Conservation (phyloP, 2,329 filamentous ascomycete species). For the Arthroderma uncinatum region DNA sequence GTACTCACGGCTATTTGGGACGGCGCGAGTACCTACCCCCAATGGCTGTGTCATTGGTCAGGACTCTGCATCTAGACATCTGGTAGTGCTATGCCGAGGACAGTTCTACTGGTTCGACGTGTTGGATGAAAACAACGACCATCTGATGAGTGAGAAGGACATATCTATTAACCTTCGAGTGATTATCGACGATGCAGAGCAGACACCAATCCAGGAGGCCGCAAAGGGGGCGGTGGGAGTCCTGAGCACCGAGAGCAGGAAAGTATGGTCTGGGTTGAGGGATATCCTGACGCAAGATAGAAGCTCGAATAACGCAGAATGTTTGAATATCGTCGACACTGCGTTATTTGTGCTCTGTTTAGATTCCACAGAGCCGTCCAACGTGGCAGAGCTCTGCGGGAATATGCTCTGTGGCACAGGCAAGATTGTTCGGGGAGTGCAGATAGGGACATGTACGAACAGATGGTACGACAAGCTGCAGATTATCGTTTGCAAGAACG, state of each 20-base stretch:
- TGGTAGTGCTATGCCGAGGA: constrained; percentile 85
- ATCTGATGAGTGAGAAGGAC: constrained; percentile 96
- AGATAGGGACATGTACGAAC: constrained; percentile 95
- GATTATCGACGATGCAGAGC: constrained; percentile 78
- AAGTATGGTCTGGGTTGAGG: constrained; percentile 84
- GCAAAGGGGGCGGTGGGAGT: constrained; percentile 93
- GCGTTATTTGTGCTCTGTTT: constrained; percentile 86
- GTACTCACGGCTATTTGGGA: constrained; percentile 89
- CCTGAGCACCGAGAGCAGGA: constrained; percentile 89
- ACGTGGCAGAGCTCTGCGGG: constrained; percentile 74
- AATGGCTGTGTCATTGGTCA: constrained; percentile 94
- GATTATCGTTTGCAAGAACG: constrained; percentile 98
- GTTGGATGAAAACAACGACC: constrained; percentile 81
- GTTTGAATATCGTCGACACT: constrained; percentile 87
- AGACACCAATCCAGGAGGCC: constrained; percentile 83
- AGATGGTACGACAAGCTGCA: constrained; percentile 99
- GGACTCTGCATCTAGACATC: constrained; percentile 81
- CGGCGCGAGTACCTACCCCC: constrained; percentile 84
- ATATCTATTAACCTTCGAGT: constrained; percentile 82
- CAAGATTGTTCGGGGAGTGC: constrained; percentile 80
- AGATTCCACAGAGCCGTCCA: constrained; percentile 78
- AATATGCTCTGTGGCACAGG: constrained; percentile 98
- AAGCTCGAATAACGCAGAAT: constrained; percentile 90
- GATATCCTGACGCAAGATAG: constrained; percentile 78
- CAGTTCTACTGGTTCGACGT: constrained; percentile 99